These are phyloP conservation scores for Juglanconis oblonga DNA, from an alignment of 2,329 filamentous ascomycete genomes.

Conservation along the genomic window DNA sequence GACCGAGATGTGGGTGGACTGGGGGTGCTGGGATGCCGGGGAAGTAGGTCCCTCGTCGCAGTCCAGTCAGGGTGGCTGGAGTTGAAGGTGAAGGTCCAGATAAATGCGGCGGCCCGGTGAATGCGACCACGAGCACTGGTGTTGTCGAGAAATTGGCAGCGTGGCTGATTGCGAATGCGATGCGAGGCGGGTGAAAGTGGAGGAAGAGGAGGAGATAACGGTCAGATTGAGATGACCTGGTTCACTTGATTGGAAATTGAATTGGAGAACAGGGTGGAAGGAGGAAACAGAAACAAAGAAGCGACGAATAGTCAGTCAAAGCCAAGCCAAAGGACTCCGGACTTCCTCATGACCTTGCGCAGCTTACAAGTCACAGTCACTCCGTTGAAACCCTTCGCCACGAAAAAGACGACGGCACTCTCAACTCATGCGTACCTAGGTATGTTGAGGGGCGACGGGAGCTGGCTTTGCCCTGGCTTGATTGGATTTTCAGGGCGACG, in stretches of 20 bases:
- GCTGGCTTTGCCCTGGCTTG: not conserved
- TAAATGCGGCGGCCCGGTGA: not conserved
- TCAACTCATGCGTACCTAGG: not conserved
- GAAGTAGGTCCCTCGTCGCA: not conserved
- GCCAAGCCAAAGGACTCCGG: not conserved
- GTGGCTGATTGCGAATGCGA: not conserved
- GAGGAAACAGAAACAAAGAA: conserved; percentile 1
- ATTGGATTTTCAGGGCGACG: conserved; percentile 15
- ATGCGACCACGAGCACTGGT: not conserved
- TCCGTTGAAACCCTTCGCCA: too few relatives aligned
- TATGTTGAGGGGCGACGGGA: conserved; percentile 18
- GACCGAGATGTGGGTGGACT: conserved; percentile 3
- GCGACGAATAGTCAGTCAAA: not conserved
- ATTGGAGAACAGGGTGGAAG: conserved; percentile 2
- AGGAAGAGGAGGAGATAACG: conserved; percentile 1
- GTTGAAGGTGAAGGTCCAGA: not conserved
- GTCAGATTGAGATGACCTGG: not conserved
- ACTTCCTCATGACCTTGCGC: too few relatives aligned
- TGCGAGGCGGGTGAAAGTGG: not conserved
- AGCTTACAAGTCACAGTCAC: too few relatives aligned
- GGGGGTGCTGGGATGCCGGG: not conserved
- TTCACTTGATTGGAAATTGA: conserved; percentile 3
- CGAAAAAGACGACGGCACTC: not conserved
- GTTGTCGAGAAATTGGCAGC: not conserved
- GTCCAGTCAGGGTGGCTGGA: not conserved